phyloP scores from a whole-genome alignment of 139 green algal genomes.

The Chlorokybus atmophyticus region DNA sequence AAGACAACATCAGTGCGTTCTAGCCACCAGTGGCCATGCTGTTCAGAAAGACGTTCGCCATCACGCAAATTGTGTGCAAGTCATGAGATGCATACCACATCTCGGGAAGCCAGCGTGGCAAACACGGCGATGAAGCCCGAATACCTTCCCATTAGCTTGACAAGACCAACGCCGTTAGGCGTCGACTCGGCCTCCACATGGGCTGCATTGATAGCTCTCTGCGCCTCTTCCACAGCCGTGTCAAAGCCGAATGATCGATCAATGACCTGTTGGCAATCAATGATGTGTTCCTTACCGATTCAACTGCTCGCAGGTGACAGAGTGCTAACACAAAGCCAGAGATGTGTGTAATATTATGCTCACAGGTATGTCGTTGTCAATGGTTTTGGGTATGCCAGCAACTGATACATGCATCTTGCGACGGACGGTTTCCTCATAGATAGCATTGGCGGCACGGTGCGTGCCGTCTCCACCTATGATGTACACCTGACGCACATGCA shows the following conservation, averaged over 20 bases:
- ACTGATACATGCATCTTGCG: constrained; percentile 29
- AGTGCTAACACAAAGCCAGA: too few species aligned
- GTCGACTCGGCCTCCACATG: constrained; percentile 81
- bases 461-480: constrained; percentile 57
- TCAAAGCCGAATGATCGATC: constrained; percentile 56
- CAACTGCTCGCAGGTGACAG: too few species aligned
- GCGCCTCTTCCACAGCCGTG: constrained; percentile 88
- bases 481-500: too few species aligned
- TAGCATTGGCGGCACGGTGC: constrained; percentile 14
- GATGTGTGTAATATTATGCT: too few species aligned
- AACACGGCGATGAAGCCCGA: constrained; percentile 95
- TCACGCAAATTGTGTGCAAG: too few species aligned
- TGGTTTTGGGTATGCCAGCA: constrained; percentile 82
- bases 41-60: too few species aligned
- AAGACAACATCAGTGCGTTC: too few species aligned
- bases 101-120: constrained; percentile 69
- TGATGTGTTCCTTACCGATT: constrained; percentile 7
- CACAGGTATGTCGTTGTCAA: constrained; percentile 94
- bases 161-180: constrained; percentile 71
- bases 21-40: too few species aligned
- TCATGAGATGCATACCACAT: too few species aligned
- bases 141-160: constrained; percentile 96
- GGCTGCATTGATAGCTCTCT: constrained; percentile 74
- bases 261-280: too few species aligned
- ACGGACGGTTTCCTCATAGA: constrained; percentile 7